phyloP scores from a whole-genome alignment of 768 basidiomycete species.

The Imleria badia region DNA sequence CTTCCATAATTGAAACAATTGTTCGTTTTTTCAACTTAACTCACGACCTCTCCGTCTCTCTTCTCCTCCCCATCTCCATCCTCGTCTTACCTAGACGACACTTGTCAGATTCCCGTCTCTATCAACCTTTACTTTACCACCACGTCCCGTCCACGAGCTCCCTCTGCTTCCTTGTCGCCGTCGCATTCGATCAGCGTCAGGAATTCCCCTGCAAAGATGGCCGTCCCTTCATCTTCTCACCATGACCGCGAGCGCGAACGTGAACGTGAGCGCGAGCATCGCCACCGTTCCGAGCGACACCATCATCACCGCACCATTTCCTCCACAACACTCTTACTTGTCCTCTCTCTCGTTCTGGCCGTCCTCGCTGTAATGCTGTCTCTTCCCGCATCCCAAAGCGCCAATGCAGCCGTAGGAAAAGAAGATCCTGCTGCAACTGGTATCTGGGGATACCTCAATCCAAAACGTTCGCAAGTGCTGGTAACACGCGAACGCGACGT shows the following conservation, averaged over 20 bases:
- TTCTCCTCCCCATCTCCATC: constrained; percentile 17
- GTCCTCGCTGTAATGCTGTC: constrained; percentile 92
- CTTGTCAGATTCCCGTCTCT: background rate
- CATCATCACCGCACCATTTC: constrained; percentile 86
- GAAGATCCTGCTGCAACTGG: constrained; percentile 46
- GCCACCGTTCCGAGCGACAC: constrained; percentile 61
- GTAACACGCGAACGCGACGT: constrained; percentile 78
- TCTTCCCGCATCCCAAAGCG: constrained; percentile 57
- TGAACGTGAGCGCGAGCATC: constrained; percentile 54
- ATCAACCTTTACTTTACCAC: constrained; percentile 35
- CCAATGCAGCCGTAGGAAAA: constrained; percentile 30
- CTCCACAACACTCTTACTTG: constrained; percentile 83
- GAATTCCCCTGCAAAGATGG: constrained; percentile 57
- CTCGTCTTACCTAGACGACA: constrained; percentile 22
- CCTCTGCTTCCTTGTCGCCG: constrained; percentile 77
- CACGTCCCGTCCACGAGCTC: constrained; percentile 66
- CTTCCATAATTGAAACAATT: constrained; percentile 22
- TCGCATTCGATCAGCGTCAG: constrained; percentile 60
- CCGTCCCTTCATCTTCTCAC: constrained; percentile 82
- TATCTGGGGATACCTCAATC: constrained; percentile 72
- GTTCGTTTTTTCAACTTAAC: constrained; percentile 30
- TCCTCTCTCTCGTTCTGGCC: constrained; percentile 81
- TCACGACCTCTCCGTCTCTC: background rate
- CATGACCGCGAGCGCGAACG: constrained; percentile 55
- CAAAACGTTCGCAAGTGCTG: constrained; percentile 79